Evolutionary conservation across 768 basidiomycete genomes (phyloP), one percentile per base, ranked within the genome.

Genomic region (Suillus discolor): DNA sequence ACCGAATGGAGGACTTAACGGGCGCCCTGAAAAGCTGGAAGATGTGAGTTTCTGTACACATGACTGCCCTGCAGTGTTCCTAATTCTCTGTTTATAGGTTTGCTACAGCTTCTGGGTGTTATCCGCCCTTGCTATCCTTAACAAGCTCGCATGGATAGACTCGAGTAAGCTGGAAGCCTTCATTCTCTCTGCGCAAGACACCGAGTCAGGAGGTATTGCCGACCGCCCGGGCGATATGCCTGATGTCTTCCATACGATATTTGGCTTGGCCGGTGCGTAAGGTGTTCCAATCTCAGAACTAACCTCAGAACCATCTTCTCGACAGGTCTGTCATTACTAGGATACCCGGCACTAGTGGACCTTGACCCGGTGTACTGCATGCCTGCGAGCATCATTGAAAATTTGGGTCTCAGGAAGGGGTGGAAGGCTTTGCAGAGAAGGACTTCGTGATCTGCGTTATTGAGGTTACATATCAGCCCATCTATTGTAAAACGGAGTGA

Each of bases 101-200:
- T 99, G 97, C 79, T 99, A 99, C 77, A 94, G 93, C 71, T 95
- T 94, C 79, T 99, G 96, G 96, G 94, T 96, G 5, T 84, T 99
- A 6, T 96, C 97, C 2, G 82, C 93, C 0, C 77, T 99, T 62
- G 87, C 94, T 31, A 96, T 98, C 64, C 77, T 99, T 49, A 85
- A 88, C 53, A 93, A 90, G 71, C 75, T 96, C 4, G 77, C 84
- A 0, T 99, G 96, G 94, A 97, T 99, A 71, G 90, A 98, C 73
- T 81, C 87, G 1, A 85, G 90, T 23, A 93, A 91, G 71, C 81
- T 98, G 38, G 82, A 82, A 1, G 72, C 77, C 4, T 99, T 98
- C 79, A 97, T 99, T 64, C 83, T 98, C 9, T 91, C 90, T 18
- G 90, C 96, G 7, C 79, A 99, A 90, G 97, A 99, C 72, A 80